These are phyloP conservation scores for Colletotrichum viniferum DNA, from an alignment of 2,329 filamentous ascomycete genomes.

Conservation along the genomic window DNA sequence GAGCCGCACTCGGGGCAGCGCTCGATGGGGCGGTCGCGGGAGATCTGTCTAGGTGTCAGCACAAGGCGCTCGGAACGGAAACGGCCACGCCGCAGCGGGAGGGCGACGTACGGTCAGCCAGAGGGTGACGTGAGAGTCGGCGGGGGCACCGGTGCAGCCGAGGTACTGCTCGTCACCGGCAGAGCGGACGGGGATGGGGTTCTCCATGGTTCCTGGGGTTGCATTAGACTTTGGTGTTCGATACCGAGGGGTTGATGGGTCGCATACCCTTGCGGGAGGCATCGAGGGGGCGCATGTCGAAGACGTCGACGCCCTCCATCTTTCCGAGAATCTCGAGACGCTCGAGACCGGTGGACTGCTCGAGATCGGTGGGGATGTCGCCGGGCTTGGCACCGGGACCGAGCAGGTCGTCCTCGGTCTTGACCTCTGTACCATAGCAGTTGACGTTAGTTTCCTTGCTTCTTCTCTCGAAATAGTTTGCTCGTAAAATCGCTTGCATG, in stretches of 20 bases:
- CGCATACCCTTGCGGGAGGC: slow-evolving; percentile 78
- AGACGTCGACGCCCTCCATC: slow-evolving; percentile 97
- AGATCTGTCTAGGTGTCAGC: slow-evolving; percentile 59
- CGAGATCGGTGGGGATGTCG: slow-evolving; percentile 89
- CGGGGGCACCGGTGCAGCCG: slow-evolving; percentile 93
- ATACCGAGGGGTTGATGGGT: not conserved
- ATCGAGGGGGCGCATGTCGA: slow-evolving; percentile 97
- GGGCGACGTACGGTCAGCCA: slow-evolving; percentile 81
- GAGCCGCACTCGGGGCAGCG: slow-evolving; percentile 97
- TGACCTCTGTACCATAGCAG: slow-evolving; percentile 69
- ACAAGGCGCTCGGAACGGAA: not conserved
- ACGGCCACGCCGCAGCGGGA: slow-evolving; percentile 7
- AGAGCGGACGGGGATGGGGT: slow-evolving; percentile 90
- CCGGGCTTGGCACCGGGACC: slow-evolving; percentile 82
- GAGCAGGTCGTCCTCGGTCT: slow-evolving; percentile 79
- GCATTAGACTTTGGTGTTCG: slow-evolving; percentile 25
- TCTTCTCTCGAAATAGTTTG: not conserved
- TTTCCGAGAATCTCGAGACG: slow-evolving; percentile 98
- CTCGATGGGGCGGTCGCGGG: slow-evolving; percentile 87
- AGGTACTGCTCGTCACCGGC: slow-evolving; percentile 96
- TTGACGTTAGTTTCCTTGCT: slow-evolving; percentile 6
- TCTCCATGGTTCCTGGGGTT: slow-evolving; percentile 76
- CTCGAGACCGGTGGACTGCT: slow-evolving; percentile 96
- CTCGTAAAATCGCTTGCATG: not conserved
- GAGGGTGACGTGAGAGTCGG: slow-evolving; percentile 86